phyloP scores from a whole-genome alignment of 2,329 filamentous ascomycete species.

The Colletotrichum musicola region DNA sequence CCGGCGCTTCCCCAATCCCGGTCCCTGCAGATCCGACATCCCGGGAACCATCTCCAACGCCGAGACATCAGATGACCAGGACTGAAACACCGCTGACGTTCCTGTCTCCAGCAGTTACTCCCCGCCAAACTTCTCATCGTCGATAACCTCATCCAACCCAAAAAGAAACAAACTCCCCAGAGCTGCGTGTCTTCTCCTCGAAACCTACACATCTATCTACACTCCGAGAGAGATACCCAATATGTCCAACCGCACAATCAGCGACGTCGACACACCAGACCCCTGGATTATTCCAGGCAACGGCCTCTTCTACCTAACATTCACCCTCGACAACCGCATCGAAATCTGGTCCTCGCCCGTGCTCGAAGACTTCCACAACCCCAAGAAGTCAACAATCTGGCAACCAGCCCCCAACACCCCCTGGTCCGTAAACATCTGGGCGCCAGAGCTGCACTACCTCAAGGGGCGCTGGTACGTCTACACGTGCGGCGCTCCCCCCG shows the following conservation, averaged over 20 bases:
- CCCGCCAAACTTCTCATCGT: background rate
- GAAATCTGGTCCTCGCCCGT: constrained; percentile 49
- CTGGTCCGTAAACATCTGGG: constrained; percentile 43
- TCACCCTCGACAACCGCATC: constrained; percentile 50
- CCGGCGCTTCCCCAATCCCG: background rate
- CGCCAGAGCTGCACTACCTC: constrained; percentile 42
- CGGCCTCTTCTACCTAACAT: constrained; percentile 47
- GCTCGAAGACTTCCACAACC: constrained; percentile 47
- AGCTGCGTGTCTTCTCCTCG: no score
- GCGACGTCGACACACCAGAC: constrained; percentile 47
- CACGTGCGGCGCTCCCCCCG: constrained; percentile 61
- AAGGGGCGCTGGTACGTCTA: constrained; percentile 43
- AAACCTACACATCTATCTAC: background rate
- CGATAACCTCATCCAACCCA: background rate
- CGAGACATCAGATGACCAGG: constrained; percentile 30
- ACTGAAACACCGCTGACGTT: constrained; percentile 34
- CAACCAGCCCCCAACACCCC: constrained; percentile 37
- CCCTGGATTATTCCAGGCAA: constrained; percentile 47
- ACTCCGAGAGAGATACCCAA: background rate
- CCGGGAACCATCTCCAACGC: background rate
- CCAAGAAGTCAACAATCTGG: constrained; percentile 45
- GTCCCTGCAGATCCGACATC: constrained; percentile 15
- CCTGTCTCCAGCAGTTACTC: background rate
- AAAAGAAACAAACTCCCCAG: no score
- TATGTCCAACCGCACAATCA: constrained; percentile 48